Conservation (phyloP, 2,329 filamentous ascomycete species). For the Sporothrix humicola region DNA sequence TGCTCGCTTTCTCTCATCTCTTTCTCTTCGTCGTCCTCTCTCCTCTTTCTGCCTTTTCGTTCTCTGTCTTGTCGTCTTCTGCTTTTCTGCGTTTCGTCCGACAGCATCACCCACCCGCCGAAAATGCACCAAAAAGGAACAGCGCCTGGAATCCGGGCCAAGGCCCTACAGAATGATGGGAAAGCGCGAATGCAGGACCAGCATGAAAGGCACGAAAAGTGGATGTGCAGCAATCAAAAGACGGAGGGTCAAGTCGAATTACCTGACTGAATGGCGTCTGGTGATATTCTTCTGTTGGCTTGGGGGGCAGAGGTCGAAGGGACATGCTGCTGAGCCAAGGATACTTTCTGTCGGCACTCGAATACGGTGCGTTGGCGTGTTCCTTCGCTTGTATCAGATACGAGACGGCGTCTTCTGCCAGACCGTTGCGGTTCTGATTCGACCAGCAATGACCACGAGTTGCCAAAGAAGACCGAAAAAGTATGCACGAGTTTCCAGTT, state of each 20-base stretch:
- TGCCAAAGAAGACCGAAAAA: not conserved
- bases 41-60: not conserved
- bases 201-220: not conserved
- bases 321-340: not conserved
- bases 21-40: not conserved
- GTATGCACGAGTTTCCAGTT: not conserved
- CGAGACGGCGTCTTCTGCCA: not conserved
- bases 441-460: not conserved
- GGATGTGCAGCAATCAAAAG: not conserved
- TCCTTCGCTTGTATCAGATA: slow-evolving; percentile 20
- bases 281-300: not conserved
- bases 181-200: not conserved
- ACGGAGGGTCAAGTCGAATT: not conserved
- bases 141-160: not conserved
- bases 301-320: not conserved
- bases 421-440: not conserved
- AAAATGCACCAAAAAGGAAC: not conserved
- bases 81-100: not conserved
- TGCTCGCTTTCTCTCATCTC: slow-evolving; percentile 1
- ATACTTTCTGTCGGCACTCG: slow-evolving; percentile 3
- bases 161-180: not conserved
- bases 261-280: not conserved
- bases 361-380: not conserved
- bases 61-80: not conserved
- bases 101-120: not conserved